Conservation (phyloP, 805 yeast genomes). For the Candida koratica region DNA sequence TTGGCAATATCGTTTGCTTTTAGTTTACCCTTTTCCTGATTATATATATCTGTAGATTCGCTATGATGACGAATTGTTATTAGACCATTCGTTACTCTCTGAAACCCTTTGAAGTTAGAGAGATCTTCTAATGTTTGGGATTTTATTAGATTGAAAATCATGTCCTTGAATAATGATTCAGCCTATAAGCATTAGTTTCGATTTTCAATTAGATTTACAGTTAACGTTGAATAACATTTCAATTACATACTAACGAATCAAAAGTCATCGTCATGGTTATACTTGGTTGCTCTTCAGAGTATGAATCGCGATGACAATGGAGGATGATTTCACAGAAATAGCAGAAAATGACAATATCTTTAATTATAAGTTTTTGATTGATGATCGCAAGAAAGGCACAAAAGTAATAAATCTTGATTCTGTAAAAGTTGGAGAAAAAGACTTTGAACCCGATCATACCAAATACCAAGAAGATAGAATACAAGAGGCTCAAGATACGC, state of each 20-base stretch:
- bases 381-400: not conserved
- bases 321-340: constrained; percentile 7
- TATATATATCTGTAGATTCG: constrained; percentile 42
- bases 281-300: not conserved
- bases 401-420: constrained; percentile 1
- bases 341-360: constrained; percentile 26
- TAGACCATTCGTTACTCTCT: constrained; percentile 16
- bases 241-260: constrained; percentile 16
- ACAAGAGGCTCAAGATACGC: constrained; percentile 54
- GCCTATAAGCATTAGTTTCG: constrained; percentile 27
- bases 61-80: constrained; percentile 14
- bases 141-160: constrained; percentile 30
- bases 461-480: constrained; percentile 46
- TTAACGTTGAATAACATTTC: not conserved
- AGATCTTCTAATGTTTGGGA: constrained; percentile 26
- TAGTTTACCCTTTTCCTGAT: constrained; percentile 45
- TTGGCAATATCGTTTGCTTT: constrained; percentile 44
- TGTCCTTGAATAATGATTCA: constrained; percentile 33
- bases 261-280: constrained; percentile 12
- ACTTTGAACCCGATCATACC: constrained; percentile 80
- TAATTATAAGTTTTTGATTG: constrained; percentile 28
- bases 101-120: constrained; percentile 21
- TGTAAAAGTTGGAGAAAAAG: constrained; percentile 76
- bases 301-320: constrained; percentile 7
- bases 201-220: not conserved